Evolutionary conservation across 208 protist genomes (phyloP).

Genomic region (Phytomonas sp.): DNA sequence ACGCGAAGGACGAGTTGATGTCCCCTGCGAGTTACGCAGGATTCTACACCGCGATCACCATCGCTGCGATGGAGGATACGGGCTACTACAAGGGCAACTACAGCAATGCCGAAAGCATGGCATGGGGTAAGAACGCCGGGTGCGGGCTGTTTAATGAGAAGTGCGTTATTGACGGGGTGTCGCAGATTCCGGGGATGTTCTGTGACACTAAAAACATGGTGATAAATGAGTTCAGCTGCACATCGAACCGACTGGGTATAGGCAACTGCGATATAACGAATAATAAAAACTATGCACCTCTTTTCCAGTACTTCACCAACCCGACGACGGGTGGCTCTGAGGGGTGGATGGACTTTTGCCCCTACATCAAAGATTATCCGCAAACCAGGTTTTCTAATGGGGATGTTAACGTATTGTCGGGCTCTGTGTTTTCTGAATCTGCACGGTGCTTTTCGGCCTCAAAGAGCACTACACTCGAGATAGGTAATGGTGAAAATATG

Average conservation of each 20-base stretch:
- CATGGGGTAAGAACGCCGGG: conserved; percentile 54
- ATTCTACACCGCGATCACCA: conserved; percentile 68
- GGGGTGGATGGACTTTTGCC: conserved; percentile 42
- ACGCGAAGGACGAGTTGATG: conserved; percentile 85
- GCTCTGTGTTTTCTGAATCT: conserved; percentile 8
- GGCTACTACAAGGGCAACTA: conserved; percentile 78
- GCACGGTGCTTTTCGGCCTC: conserved; percentile 12
- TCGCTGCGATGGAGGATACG: conserved; percentile 72
- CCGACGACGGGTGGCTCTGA: conserved; percentile 12
- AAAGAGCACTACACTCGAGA: background rate
- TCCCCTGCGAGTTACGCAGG: conserved; percentile 11
- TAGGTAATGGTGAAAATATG: background rate
- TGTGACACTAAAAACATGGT: conserved; percentile 8
- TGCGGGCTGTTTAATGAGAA: conserved; percentile 40
- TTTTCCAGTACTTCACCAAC: conserved; percentile 38
- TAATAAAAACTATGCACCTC: conserved; percentile 7
- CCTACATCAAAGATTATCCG: conserved; percentile 13
- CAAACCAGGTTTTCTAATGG: conserved; percentile 14
- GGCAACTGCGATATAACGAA: conserved; percentile 19
- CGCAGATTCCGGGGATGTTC: conserved; percentile 43
- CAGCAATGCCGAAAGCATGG: conserved; percentile 48
- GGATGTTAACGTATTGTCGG: conserved; percentile 7
- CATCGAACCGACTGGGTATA: conserved; percentile 16
- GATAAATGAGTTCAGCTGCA: too few species aligned
- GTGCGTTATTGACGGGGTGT: conserved; percentile 27